Evolutionary conservation across 2,329 filamentous ascomycete species (phyloP), one percentile per base, ranked within the genome.

Genomic region (Aspergillus ruber): DNA sequence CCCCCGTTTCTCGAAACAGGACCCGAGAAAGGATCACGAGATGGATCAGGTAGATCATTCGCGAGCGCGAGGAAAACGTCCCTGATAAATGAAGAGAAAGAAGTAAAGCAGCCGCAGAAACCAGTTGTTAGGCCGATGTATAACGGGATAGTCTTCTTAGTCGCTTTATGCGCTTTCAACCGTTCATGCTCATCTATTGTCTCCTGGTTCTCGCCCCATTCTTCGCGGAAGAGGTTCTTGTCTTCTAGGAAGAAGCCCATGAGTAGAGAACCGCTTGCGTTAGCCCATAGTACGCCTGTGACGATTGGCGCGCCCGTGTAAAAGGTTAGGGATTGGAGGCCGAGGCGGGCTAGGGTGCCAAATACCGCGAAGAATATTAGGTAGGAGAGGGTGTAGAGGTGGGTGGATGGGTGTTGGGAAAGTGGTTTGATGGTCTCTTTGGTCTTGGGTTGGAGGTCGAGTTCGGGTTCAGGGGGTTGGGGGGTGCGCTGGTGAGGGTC

Each of bases 161-260:
- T 70, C 4, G 82, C 74, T 33, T 78, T 65, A 61, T 86, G 41
- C 20, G 49, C 50, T 42, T 57, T 51, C 10, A 48, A 17, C 33
- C 52, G 48, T 43, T 57, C 7, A 60, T 66, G 23, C 53, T 61
- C 47, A 74, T 59, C 47, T 59, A 20, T 20, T 20, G 20, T 20
- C 20, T 20, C 20, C 20, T 20, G 20, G 20, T 20, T 20, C 20
- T 20, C 20, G 20, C 20, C 20, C 80, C 80, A 84, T 69, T 86
- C 83, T 49, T 81, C 69, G 25, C 79, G 79, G 64, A 95, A 94
- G 6, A 95, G 71, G 57, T 79, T 83, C 52, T 81, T 76, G 60
- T 95, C 88, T 68, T 95, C 88, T 8, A 80, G 72, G 2, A 96
- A 76, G 61, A 95, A 94, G 2, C 93, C 91, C 81, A 97, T 86